phyloP scores from a whole-genome alignment of 495 filamentous ascomycete genomes.

The Monascus purpureus region DNA sequence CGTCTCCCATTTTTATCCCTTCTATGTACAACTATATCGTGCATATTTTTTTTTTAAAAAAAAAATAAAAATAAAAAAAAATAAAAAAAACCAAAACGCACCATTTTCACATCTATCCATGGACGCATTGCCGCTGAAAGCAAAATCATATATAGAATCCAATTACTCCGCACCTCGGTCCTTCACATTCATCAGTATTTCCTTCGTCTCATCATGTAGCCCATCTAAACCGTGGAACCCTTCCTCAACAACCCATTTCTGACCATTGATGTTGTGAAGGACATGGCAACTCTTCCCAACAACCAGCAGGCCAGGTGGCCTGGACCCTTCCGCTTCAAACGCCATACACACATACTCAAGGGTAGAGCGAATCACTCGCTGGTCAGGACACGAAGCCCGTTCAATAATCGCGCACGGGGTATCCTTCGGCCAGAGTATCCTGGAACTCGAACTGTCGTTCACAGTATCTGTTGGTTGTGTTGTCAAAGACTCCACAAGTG shows the following conservation, averaged over 20 bases:
- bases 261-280: slow-evolving; percentile 36
- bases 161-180: no score
- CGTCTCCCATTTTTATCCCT: no score
- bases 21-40: no score
- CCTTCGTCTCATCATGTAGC: slow-evolving; percentile 15
- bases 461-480: slow-evolving; percentile 9
- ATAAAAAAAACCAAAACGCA: no score
- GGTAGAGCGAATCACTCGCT: slow-evolving; percentile 80
- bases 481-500: slow-evolving; percentile 54
- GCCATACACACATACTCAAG: slow-evolving; percentile 64
- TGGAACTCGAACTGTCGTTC: slow-evolving; percentile 7
- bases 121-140: no score
- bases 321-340: slow-evolving; percentile 76
- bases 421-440: slow-evolving; percentile 30
- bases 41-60: no score
- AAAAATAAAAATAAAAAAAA: no score
- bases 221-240: slow-evolving; percentile 58
- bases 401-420: slow-evolving; percentile 90
- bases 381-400: slow-evolving; percentile 86
- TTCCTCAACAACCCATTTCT: slow-evolving; percentile 79
- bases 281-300: slow-evolving; percentile 75
- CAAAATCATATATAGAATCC: no score
- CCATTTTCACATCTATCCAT: no score
- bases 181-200: slow-evolving; percentile 4
- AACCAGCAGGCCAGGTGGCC: slow-evolving; percentile 85